These are phyloP conservation scores for Eucalyptus cloeziana DNA, from an alignment of 345 rosid genomes.

Conservation along the genomic window DNA sequence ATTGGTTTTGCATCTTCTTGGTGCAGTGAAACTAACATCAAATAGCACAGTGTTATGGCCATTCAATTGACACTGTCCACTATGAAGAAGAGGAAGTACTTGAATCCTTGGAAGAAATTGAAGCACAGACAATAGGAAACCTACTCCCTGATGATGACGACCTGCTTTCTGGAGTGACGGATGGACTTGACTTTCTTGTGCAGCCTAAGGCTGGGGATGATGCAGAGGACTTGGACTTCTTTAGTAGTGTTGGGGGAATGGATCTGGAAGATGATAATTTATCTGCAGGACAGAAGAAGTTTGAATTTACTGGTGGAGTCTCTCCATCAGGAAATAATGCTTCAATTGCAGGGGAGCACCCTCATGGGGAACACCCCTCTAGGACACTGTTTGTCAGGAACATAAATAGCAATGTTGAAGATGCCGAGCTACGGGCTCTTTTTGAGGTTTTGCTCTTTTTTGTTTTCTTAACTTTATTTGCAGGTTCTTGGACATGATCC, in stretches of 20 bases:
- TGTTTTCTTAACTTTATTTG: not conserved
- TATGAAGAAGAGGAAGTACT: slow-evolving; percentile 34
- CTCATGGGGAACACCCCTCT: slow-evolving; percentile 30
- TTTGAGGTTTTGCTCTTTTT: slow-evolving; percentile 29
- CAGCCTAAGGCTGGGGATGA: slow-evolving; percentile 21
- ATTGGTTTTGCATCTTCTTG: not conserved
- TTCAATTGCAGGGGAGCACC: slow-evolving; percentile 22
- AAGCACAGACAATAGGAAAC: slow-evolving; percentile 57
- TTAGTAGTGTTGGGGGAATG: slow-evolving; percentile 62
- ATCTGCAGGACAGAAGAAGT: slow-evolving; percentile 4
- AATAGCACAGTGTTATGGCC: slow-evolving; percentile 17
- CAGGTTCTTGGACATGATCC: not conserved
- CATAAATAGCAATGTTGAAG: slow-evolving; percentile 38
- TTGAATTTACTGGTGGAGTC: slow-evolving; percentile 13
- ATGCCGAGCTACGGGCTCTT: slow-evolving; percentile 38
- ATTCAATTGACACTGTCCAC: slow-evolving; percentile 18
- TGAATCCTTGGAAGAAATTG: slow-evolving; percentile 48
- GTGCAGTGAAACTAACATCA: slow-evolving; percentile 39
- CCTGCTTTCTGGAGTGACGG: slow-evolving; percentile 44
- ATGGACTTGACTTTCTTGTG: slow-evolving; percentile 12
- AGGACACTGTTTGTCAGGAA: slow-evolving; percentile 52
- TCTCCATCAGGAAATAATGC: slow-evolving; percentile 4
- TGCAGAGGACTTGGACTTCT: slow-evolving; percentile 53
- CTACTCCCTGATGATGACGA: slow-evolving; percentile 68
- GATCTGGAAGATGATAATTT: slow-evolving; percentile 42